A percentile compares a stretch with the other conserved stretches of the same genome.
Conservation (phyloP, 2,329 filamentous ascomycete genomes). For the Sordariomycetes sp. region DNA sequence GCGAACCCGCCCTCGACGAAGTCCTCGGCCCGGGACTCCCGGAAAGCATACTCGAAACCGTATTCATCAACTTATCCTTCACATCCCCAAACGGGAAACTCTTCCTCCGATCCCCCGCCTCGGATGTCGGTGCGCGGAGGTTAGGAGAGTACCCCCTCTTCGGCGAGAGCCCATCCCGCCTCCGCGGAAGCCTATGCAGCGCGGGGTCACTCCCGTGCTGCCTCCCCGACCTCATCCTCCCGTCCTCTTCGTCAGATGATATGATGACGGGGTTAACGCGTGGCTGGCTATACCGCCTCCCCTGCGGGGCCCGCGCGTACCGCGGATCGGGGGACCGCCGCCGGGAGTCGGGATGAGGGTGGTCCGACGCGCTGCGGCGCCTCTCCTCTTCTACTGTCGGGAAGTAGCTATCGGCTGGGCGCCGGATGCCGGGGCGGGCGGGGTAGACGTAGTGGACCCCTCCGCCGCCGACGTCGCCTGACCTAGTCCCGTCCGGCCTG, state of each 20-base stretch:
- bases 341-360: slow-evolving; percentile 23
- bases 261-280: neutral
- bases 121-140: neutral
- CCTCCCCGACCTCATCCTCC: neutral
- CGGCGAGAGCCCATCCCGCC: neutral
- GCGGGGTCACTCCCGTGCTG: neutral
- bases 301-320: slow-evolving; percentile 11
- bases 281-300: slow-evolving; percentile 36
- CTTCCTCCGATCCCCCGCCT: slow-evolving; percentile 2
- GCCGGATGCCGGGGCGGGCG: neutral
- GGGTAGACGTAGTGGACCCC: slow-evolving; percentile 1
- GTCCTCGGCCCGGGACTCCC: slow-evolving; percentile 13
- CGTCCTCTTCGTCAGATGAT: neutral
- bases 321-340: slow-evolving; percentile 8
- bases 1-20: slow-evolving; percentile 3
- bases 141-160: slow-evolving; percentile 2
- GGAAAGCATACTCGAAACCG: slow-evolving; percentile 27
- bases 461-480: neutral
- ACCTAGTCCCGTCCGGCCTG: neutral
- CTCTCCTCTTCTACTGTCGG: neutral
- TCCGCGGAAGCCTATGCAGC: neutral
- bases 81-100: slow-evolving; percentile 2
- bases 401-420: neutral
- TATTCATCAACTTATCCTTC: slow-evolving; percentile 29
- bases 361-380: slow-evolving; percentile 35